Evolutionary conservation across 305 asterid genomes (phyloP).

Genomic region (Solanum hybrid): DNA sequence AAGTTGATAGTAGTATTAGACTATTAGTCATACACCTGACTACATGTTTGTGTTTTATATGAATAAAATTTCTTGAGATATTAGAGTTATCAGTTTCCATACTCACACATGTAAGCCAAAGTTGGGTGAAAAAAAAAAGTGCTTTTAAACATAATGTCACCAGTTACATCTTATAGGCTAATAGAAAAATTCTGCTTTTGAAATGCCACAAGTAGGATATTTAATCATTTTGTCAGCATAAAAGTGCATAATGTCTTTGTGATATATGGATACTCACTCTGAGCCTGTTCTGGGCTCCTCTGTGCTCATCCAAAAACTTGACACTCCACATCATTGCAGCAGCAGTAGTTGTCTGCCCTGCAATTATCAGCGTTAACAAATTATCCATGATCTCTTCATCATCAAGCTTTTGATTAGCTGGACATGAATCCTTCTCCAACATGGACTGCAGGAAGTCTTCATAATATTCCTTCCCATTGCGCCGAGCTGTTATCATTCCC

Average conservation of each 20-base stretch:
- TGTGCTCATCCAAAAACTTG: conserved; percentile 37
- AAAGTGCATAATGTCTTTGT: background rate
- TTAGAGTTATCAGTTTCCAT: background rate
- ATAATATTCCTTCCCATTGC: conserved; percentile 16
- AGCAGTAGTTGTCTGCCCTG: conserved; percentile 51
- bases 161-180: background rate
- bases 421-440: conserved; percentile 30
- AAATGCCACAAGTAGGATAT: background rate
- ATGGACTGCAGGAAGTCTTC: conserved; percentile 43
- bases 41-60: background rate
- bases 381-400: conserved; percentile 54
- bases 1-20: background rate
- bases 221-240: background rate
- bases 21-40: background rate
- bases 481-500: conserved; percentile 21
- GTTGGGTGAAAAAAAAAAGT: background rate
- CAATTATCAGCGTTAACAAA: conserved; percentile 33
- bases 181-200: background rate
- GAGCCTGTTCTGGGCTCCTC: conserved; percentile 26
- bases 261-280: conserved; percentile 15
- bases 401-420: conserved; percentile 29
- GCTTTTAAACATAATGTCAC: background rate
- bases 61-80: background rate
- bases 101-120: background rate
- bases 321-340: conserved; percentile 64